Conservation (phyloP, 768 basidiomycete genomes). For the Dentipellis sp. region DNA sequence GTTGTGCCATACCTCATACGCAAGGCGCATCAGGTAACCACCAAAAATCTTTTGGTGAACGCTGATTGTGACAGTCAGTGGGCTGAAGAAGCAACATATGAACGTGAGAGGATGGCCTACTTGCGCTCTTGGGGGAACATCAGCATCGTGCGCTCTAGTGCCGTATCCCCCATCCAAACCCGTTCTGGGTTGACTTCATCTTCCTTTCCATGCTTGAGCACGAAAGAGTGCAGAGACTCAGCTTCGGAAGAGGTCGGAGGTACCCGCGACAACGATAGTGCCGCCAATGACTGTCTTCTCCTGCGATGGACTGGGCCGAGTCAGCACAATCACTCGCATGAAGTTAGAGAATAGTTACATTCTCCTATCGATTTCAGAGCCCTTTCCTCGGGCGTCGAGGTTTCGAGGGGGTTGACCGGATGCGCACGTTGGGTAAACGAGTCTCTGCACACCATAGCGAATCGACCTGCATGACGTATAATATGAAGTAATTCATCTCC, state of each 20-base stretch:
- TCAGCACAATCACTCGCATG: not conserved
- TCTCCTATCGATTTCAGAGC: slow-evolving; percentile 57
- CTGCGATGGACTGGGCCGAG: slow-evolving; percentile 44
- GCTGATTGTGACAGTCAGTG: slow-evolving; percentile 23
- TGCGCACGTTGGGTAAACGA: slow-evolving; percentile 54
- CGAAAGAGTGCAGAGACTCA: slow-evolving; percentile 56
- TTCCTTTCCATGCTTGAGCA: slow-evolving; percentile 45
- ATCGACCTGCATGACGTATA: slow-evolving; percentile 48
- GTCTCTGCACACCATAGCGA: slow-evolving; percentile 83
- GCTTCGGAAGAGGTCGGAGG: slow-evolving; percentile 71
- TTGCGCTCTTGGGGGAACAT: slow-evolving; percentile 87
- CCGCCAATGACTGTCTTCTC: slow-evolving; percentile 41
- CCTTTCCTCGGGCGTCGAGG: slow-evolving; percentile 54
- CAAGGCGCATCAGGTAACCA: slow-evolving; percentile 60
- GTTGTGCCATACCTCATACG: slow-evolving; percentile 46
- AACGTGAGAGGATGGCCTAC: slow-evolving; percentile 28
- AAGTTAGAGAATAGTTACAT: slow-evolving; percentile 27
- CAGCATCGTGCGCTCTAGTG: slow-evolving; percentile 56
- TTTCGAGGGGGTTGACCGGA: slow-evolving; percentile 52
- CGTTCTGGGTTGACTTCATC: slow-evolving; percentile 30
- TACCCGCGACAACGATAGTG: slow-evolving; percentile 56
- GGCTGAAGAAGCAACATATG: not conserved
- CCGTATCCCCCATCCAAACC: slow-evolving; percentile 71
- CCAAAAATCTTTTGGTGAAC: slow-evolving; percentile 82
- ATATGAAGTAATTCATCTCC: not conserved